Conservation (phyloP, 2,329 filamentous ascomycete genomes). For the Diaporthe sp. region DNA sequence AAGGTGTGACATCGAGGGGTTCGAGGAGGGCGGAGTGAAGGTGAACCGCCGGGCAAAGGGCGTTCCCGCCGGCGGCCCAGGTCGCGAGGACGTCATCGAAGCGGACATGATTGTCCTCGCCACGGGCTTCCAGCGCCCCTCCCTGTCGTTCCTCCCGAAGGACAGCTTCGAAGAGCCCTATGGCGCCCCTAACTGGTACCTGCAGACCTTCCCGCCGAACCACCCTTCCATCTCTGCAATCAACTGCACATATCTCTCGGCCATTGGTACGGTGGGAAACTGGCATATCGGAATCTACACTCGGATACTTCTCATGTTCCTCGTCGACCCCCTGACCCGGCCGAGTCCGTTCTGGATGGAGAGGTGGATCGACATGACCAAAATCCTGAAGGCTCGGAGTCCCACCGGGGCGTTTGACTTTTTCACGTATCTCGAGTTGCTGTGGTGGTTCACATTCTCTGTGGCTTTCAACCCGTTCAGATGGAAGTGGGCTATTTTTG, state of each 20-base stretch:
- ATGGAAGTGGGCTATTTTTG: conserved; percentile 91
- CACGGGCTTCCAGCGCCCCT: conserved; percentile 83
- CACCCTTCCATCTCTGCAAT: conserved; percentile 82
- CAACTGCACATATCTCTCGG: conserved; percentile 85
- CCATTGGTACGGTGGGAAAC: conserved; percentile 85
- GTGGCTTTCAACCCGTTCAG: conserved; percentile 85
- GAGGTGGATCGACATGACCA: conserved; percentile 88
- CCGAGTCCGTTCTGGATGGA: conserved; percentile 82
- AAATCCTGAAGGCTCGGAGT: conserved; percentile 74
- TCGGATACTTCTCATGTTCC: conserved; percentile 86
- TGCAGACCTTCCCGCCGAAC: conserved; percentile 84
- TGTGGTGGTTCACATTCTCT: conserved; percentile 89
- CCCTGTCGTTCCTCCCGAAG: conserved; percentile 78
- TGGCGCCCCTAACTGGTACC: conserved; percentile 86
- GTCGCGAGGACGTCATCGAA: conserved; percentile 73
- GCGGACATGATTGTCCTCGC: conserved; percentile 87
- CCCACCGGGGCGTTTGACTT: conserved; percentile 87
- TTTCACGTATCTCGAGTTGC: conserved; percentile 86
- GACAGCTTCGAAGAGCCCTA: conserved; percentile 82
- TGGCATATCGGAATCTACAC: conserved; percentile 94
- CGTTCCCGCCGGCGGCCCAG: conserved; percentile 82
- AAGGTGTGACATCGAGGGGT: conserved; percentile 80
- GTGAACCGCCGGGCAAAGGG: conserved; percentile 81
- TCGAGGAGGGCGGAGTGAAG: conserved; percentile 72
- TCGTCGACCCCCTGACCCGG: conserved; percentile 81